phyloP scores from a whole-genome alignment of 2,329 filamentous ascomycete genomes.

The Thelonectria olida region DNA sequence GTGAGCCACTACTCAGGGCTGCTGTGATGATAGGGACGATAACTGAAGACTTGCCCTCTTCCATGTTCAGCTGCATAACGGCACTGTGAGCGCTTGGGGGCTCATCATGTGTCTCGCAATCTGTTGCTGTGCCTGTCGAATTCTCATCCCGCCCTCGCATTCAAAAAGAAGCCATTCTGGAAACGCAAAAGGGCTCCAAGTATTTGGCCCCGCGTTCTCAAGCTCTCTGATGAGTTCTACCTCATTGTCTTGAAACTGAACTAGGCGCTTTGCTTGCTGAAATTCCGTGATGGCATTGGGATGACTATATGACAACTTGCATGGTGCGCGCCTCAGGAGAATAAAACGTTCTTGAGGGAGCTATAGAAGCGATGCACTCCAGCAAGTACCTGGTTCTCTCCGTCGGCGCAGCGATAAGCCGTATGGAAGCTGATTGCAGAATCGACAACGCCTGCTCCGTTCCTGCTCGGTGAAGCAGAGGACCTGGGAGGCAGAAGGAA shows the following conservation, averaged over 20 bases:
- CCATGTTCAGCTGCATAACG: slow-evolving; percentile 76
- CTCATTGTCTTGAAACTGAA: slow-evolving; percentile 33
- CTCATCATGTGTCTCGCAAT: slow-evolving; percentile 67
- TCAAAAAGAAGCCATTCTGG: slow-evolving; percentile 73
- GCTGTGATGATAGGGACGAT: slow-evolving; percentile 72
- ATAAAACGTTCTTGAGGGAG: slow-evolving; percentile 53
- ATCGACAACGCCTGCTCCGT: slow-evolving; percentile 63
- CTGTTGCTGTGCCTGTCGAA: slow-evolving; percentile 66
- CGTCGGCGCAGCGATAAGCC: slow-evolving; percentile 1
- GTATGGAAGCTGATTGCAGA: slow-evolving; percentile 56
- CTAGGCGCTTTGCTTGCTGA: slow-evolving; percentile 54
- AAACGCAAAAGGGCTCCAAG: slow-evolving; percentile 60
- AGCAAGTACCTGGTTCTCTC: not conserved
- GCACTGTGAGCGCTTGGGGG: slow-evolving; percentile 53
- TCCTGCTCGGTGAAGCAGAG: slow-evolving; percentile 58
- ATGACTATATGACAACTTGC: slow-evolving; percentile 58
- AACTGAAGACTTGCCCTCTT: slow-evolving; percentile 74
- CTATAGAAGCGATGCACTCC: not conserved
- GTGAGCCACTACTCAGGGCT: slow-evolving; percentile 57
- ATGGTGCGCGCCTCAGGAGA: slow-evolving; percentile 50
- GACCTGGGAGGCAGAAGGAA: slow-evolving; percentile 59
- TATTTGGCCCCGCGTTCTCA: slow-evolving; percentile 60
- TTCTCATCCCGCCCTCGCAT: slow-evolving; percentile 68
- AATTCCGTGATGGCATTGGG: slow-evolving; percentile 51
- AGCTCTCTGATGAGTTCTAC: slow-evolving; percentile 53